Percentiles rank a stretch among this genome's conserved stretches.
Evolutionary conservation across 495 filamentous ascomycete genomes (phyloP).

Genomic region (Physcia stellaris): DNA sequence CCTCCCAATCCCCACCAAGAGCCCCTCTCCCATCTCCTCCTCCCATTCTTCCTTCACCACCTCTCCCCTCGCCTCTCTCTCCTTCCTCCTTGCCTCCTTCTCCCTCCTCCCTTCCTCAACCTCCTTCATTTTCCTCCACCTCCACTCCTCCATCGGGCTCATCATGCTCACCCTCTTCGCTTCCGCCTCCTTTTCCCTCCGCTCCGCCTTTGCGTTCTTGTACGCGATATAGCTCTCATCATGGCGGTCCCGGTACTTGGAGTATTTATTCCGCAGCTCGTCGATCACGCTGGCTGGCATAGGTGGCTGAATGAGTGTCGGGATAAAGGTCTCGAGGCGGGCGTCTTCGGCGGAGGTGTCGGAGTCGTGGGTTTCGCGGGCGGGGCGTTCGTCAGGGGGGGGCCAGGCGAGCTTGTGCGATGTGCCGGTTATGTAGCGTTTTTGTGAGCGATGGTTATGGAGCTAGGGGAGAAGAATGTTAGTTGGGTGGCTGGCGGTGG

Average conservation of each 20-base stretch:
- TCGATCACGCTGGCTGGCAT: constrained; percentile 69
- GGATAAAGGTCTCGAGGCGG: constrained; percentile 60
- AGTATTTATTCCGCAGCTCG: constrained; percentile 78
- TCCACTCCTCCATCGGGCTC: constrained; percentile 7
- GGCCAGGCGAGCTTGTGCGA: not conserved
- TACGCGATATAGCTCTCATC: constrained; percentile 49
- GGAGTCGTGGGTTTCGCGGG: constrained; percentile 37
- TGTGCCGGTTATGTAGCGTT: not conserved
- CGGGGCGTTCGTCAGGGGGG: constrained; percentile 3
- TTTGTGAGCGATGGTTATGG: no score
- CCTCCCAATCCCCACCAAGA: constrained; percentile 24
- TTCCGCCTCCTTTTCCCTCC: constrained; percentile 35
- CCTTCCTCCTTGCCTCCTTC: constrained; percentile 44
- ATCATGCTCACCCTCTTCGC: constrained; percentile 29
- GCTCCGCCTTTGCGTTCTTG: constrained; percentile 35
- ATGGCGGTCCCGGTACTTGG: constrained; percentile 68
- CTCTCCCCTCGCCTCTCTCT: constrained; percentile 35
- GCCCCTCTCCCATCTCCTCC: constrained; percentile 19
- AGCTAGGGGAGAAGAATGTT: no score
- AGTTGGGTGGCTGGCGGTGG: no score
- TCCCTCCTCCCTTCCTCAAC: constrained; percentile 29
- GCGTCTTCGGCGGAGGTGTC: constrained; percentile 70
- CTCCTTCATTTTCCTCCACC: constrained; percentile 21
- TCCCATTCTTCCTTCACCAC: constrained; percentile 25
- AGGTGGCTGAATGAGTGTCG: constrained; percentile 59